phyloP scores from a whole-genome alignment of 1,284 basidiomycete species.

The Apiotrichum laibachii region DNA sequence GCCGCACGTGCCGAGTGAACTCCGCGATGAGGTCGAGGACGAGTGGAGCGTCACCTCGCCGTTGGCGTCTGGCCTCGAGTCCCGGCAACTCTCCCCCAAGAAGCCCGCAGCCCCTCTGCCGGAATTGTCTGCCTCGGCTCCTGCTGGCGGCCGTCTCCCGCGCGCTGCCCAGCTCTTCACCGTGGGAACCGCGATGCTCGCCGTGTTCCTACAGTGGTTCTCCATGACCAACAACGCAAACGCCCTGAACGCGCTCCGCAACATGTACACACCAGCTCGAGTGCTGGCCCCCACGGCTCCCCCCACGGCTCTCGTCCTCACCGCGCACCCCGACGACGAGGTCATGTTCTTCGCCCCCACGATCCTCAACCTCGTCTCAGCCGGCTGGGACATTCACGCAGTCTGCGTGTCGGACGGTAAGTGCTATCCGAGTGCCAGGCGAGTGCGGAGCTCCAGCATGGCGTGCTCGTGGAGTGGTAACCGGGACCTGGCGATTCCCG shows the following conservation, averaged over 20 bases:
- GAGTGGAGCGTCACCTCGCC: constrained; percentile 6
- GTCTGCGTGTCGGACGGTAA: constrained; percentile 53
- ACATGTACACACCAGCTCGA: neutral
- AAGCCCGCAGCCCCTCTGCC: neutral
- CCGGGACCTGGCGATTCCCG: too few relatives aligned
- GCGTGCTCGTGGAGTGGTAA: too few relatives aligned
- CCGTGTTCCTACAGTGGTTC: constrained; percentile 10
- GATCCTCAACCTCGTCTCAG: constrained; percentile 32
- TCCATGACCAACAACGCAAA: neutral
- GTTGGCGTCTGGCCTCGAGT: constrained; percentile 2
- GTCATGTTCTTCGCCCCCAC: constrained; percentile 68
- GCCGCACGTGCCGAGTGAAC: constrained; percentile 11
- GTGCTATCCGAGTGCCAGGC: too few relatives aligned
- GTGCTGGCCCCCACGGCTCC: neutral
- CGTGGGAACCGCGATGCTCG: neutral
- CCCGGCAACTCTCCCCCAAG: constrained; percentile 4
- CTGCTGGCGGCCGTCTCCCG: neutral
- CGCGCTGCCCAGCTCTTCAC: neutral
- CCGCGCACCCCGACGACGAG: constrained; percentile 61
- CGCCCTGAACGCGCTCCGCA: neutral
- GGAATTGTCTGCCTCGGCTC: neutral
- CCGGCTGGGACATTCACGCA: constrained; percentile 45
- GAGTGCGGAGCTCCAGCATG: neutral
- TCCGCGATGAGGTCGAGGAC: constrained; percentile 8
- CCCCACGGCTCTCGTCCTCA: constrained; percentile 51